A percentile compares a stretch with the other conserved stretches of the same genome.
Evolutionary conservation across 139 green algal genomes (phyloP).

Genomic region (Micractinium sp.): DNA sequence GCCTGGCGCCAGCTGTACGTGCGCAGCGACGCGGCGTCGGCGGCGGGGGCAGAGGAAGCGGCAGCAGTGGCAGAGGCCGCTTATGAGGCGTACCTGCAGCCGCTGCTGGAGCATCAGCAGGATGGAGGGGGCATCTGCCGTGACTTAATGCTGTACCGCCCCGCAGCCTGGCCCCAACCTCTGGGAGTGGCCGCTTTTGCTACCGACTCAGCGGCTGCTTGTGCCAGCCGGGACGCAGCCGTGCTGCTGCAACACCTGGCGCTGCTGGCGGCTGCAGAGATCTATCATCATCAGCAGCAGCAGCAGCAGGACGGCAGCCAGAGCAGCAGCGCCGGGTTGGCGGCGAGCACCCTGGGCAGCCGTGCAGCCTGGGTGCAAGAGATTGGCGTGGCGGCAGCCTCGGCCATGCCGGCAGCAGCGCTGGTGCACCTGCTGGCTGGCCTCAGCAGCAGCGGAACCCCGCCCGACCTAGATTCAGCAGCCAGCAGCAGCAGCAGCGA

Average conservation of each 20-base stretch:
- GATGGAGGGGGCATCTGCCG: background rate
- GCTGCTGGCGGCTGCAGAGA: background rate
- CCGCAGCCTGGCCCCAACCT: conserved; percentile 48
- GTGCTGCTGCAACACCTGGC: conserved; percentile 29
- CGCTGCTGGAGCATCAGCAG: background rate
- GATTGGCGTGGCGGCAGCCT: background rate
- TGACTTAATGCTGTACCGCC: conserved; percentile 32
- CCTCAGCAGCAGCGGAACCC: too few relatives aligned
- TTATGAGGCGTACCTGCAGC: conserved; percentile 25
- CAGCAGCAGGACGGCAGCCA: background rate
- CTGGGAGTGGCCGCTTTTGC: conserved; percentile 31
- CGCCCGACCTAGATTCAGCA: background rate
- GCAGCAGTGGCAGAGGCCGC: conserved; percentile 5
- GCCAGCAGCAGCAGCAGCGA: background rate
- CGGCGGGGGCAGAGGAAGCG: background rate
- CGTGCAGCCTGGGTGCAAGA: background rate
- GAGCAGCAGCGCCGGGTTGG: background rate
- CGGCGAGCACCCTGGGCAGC: background rate
- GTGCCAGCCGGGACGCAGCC: conserved; percentile 46
- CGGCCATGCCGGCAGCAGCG: background rate
- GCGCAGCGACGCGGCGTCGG: background rate
- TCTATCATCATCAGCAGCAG: background rate
- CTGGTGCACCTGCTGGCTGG: background rate
- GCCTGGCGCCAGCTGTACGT: conserved; percentile 28
- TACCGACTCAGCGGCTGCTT: conserved; percentile 9